phyloP scores from a whole-genome alignment of 78 protist genomes.

The Cavenderia fasciculata region DNA sequence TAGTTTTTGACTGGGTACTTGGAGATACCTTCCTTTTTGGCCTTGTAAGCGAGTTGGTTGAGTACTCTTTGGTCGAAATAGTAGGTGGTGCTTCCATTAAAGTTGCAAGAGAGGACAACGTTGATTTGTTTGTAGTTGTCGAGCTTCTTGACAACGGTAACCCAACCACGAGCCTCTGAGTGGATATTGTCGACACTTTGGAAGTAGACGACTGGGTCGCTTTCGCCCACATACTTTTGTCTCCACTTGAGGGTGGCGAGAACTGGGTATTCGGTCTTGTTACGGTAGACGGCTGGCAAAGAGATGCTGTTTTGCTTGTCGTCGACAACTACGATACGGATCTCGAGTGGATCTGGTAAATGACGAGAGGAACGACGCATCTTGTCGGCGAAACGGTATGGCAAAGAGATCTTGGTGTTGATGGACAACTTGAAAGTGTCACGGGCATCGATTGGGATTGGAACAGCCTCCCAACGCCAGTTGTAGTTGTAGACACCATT shows the following conservation, averaged over 20 bases:
- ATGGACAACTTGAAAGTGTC: conserved; percentile 39
- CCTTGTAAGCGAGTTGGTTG: conserved; percentile 4
- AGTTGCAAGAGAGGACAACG: neutral
- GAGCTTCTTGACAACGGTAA: neutral
- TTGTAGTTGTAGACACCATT: conserved; percentile 12
- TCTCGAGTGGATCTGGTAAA: conserved; percentile 8
- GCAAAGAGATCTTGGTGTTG: conserved; percentile 8
- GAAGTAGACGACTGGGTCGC: conserved; percentile 13
- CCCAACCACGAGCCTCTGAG: neutral
- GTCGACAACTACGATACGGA: neutral
- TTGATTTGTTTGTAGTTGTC: neutral
- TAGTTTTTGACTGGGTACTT: neutral
- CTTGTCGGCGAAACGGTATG: neutral
- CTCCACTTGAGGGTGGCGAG: neutral
- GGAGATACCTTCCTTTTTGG: conserved; percentile 4
- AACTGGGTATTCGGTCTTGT: conserved; percentile 56
- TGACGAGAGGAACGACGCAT: conserved; percentile 18
- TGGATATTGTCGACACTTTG: conserved; percentile 28
- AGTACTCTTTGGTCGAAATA: neutral
- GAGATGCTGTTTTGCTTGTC: conserved; percentile 9
- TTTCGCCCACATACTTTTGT: neutral
- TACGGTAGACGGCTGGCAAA: conserved; percentile 39
- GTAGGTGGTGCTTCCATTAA: neutral
- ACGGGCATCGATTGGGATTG: conserved; percentile 3
- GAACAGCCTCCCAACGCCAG: conserved; percentile 28